Evolutionary conservation across 202 grass and related monocot species (phyloP), one percentile per base, ranked within the genome.

Genomic region (Bolboschoenoplectus hybrid): DNA sequence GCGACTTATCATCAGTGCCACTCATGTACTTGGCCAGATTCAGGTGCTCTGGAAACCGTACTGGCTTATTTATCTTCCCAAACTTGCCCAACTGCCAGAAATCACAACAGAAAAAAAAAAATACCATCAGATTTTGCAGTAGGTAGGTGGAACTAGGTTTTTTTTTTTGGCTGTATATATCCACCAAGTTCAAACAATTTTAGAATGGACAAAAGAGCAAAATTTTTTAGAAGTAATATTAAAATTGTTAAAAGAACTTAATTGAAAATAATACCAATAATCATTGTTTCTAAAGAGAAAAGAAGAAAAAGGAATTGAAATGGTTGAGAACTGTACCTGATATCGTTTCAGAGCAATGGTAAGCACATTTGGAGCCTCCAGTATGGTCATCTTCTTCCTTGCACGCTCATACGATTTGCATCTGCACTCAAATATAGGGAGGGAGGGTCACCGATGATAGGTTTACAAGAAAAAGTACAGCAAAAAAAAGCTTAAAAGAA

Each of bases 341-440:
- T 92, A 98, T 90, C 96, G 85, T 91, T 95, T 98, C 75, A 98
- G 81, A 43, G 93, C 89, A 73, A 98, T 98, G 47, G 93, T 98
- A 79, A 98, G 89, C 63, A 98, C 75, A 87, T 98, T 98, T 5
- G 96, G 96, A 66, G 93, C 96, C 81, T 98, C 96, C 78, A 85
- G 91, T 91, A 98, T 98, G 51, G 87, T 90, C 89, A 98, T 86
- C 89, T 91, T 93, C 90, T 98, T 98, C 89, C 78, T 92, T 45
- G 93, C 96, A 84, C 90, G 91, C 61, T 95, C 90, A 87, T 95
- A 95, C 4, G 93, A 95, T 17, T 92, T 95, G 67, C 96, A 98
- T 84, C 96, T 98, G 90, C 89, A 80, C n/a, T 45, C 47, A 51
- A 58, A 49, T 13, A 65, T 34, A 60, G 78, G 5, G 12, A 7